Base-by-base conservation (phyloP, 2,329 filamentous ascomycete genomes). In the Penicillium sp. region DNA sequence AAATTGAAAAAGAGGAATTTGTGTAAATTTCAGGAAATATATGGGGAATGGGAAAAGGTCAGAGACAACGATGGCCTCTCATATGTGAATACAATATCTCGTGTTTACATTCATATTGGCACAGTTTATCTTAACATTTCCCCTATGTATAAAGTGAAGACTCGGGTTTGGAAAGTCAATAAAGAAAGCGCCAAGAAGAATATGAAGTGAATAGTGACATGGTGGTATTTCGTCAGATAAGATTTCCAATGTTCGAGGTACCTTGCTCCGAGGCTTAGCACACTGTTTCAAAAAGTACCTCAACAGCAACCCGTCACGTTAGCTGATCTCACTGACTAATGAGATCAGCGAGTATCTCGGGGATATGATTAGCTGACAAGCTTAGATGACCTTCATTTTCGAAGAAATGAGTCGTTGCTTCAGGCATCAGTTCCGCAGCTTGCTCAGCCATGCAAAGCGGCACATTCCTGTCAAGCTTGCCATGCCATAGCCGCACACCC, bases 1-100 rank as follows among this genome's bases (percentile, higher is more conserved):
- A 79, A 61, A 78, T 80, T 15, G 45, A 56, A 20, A 20, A 55
- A n/a, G 23, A 51, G 29, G 12, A 31, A 11, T 46, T 49, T n/a
- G 22, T 54, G 7, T 37, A 42, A 12, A 40, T 22, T 4, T 4
- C 15, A 35, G 12, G 23, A 25, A 4, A 6, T 25, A 25, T 25
- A 6, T 4, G 6, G 23, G 6, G 23, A 25, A 25, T 25, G 3
- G 23, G n/a, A n/a, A n/a, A n/a, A n/a, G n/a, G n/a, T n/a, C 23
- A 4, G 23, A 25, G 23, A 25, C 23, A 25, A 25, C 3, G 23
- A 25, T 25, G 3, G 23, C 23, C 23, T 25, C 6, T 25, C 23
- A 25, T 25, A 6, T 25, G 23, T 25, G 23, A 25, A n/a, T n/a
- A n/a, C n/a, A n/a, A n/a, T n/a, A n/a, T n/a, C n/a, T n/a, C n/a